Percentiles rank a stretch among this genome's conserved stretches.
Evolutionary conservation across 2,329 filamentous ascomycete genomes (phyloP).

Genomic region (Trichoderma sp.): DNA sequence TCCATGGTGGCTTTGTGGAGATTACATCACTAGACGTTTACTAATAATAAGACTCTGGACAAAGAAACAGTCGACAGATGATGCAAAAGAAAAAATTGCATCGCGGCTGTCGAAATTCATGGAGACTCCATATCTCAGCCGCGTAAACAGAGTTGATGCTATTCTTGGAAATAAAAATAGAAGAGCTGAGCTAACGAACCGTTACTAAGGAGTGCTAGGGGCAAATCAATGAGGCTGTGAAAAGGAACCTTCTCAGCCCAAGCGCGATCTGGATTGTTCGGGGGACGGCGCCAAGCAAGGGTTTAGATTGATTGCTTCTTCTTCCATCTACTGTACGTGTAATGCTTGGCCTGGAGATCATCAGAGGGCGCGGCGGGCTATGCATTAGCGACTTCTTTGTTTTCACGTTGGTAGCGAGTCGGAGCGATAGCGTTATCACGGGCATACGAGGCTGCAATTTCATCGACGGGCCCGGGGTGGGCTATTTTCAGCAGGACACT

Average conservation of each 20-base stretch:
- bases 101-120: not conserved
- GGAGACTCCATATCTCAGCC: slow-evolving; percentile 13
- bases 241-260: not conserved
- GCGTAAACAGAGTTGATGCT: not conserved
- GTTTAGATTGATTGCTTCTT: not conserved
- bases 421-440: not conserved
- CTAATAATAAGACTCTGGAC: not conserved
- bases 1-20: slow-evolving; percentile 1
- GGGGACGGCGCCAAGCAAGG: not conserved
- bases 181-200: not conserved
- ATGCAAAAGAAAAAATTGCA: not conserved
- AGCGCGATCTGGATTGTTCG: slow-evolving; percentile 3
- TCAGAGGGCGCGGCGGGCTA: not conserved
- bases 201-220: slow-evolving; percentile 7
- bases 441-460: slow-evolving; percentile 20
- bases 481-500: slow-evolving; percentile 11
- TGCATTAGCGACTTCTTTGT: not conserved
- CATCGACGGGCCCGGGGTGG: not conserved
- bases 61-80: not conserved
- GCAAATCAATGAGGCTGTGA: slow-evolving; percentile 20
- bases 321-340: not conserved
- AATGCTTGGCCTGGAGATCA: not conserved
- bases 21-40: not conserved
- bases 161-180: slow-evolving; percentile 14
- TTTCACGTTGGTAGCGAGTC: not conserved